Evolutionary conservation across 2,329 filamentous ascomycete species (phyloP).

Genomic region (Ophiostoma montium): DNA sequence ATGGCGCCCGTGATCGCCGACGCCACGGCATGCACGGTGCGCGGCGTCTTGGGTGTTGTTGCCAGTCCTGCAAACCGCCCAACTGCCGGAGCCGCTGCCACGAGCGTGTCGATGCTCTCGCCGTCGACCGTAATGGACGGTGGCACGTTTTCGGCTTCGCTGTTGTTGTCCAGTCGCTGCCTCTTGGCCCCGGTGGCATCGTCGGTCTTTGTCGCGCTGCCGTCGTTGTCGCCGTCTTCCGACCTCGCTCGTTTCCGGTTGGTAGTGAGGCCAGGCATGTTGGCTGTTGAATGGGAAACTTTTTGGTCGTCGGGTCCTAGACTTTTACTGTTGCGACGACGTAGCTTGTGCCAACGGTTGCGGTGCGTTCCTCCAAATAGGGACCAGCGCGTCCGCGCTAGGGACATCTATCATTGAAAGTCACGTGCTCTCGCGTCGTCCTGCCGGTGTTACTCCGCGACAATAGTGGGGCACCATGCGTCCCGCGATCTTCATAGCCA

Average conservation of each 20-base stretch:
- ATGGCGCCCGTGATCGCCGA: slow-evolving; percentile 13
- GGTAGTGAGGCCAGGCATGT: slow-evolving; percentile 7
- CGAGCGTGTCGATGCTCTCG: background rate
- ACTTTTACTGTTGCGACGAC: background rate
- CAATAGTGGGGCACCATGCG: background rate
- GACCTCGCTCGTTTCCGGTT: slow-evolving; percentile 9
- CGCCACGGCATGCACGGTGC: slow-evolving; percentile 12
- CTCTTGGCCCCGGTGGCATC: background rate
- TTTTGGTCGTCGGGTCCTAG: no score
- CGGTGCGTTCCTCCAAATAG: no score
- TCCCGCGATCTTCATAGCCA: no score
- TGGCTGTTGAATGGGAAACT: background rate
- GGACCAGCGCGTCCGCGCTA: slow-evolving; percentile 1
- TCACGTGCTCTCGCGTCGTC: slow-evolving; percentile 14
- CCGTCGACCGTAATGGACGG: background rate
- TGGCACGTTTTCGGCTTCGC: no score
- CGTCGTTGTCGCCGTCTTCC: background rate
- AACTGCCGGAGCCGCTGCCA: background rate
- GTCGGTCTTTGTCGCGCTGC: background rate
- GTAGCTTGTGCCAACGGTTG: background rate
- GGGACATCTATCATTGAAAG: slow-evolving; percentile 1
- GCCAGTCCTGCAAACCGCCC: background rate
- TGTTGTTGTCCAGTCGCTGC: slow-evolving; percentile 3
- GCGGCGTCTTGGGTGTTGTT: slow-evolving; percentile 14
- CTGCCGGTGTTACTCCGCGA: background rate